phyloP scores from a whole-genome alignment of 208 protist genomes.

The Acanthamoeba sp. region DNA sequence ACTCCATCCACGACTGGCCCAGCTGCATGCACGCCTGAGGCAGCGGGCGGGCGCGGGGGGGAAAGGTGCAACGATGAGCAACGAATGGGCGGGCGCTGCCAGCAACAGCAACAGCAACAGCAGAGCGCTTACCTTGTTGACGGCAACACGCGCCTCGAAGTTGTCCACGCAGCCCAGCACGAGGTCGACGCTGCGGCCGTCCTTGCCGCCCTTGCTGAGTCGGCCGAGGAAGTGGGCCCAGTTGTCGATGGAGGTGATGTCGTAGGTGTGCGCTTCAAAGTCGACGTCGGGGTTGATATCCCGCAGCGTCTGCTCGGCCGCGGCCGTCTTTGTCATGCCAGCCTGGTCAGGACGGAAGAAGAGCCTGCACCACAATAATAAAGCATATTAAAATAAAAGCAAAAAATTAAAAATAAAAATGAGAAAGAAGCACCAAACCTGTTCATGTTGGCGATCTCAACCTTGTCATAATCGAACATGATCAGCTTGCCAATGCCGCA shows the following conservation, averaged over 20 bases:
- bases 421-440: slow-evolving; percentile 68
- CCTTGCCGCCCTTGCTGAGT: slow-evolving; percentile 85
- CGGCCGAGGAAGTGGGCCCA: slow-evolving; percentile 93
- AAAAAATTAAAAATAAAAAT: not conserved
- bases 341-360: slow-evolving; percentile 97
- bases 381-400: slow-evolving; percentile 1
- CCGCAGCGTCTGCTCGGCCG: slow-evolving; percentile 89
- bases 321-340: slow-evolving; percentile 96
- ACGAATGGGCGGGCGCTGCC: no score
- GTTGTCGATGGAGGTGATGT: slow-evolving; percentile 95
- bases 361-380: slow-evolving; percentile 83
- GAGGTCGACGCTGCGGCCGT: slow-evolving; percentile 90
- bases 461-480: slow-evolving; percentile 98
- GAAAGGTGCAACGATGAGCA: not conserved
- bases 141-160: slow-evolving; percentile 96
- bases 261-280: slow-evolving; percentile 94
- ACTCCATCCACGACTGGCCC: slow-evolving; percentile 96
- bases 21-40: slow-evolving; percentile 93
- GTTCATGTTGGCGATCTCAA: slow-evolving; percentile 99
- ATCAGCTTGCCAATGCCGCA: slow-evolving; percentile 98
- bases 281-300: slow-evolving; percentile 97
- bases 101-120: not conserved
- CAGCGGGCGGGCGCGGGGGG: no score
- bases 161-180: slow-evolving; percentile 98
- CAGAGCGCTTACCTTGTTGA: slow-evolving; percentile 91